phyloP scores from a whole-genome alignment of 2,329 filamentous ascomycete species.

The Aureobasidium zeae region DNA sequence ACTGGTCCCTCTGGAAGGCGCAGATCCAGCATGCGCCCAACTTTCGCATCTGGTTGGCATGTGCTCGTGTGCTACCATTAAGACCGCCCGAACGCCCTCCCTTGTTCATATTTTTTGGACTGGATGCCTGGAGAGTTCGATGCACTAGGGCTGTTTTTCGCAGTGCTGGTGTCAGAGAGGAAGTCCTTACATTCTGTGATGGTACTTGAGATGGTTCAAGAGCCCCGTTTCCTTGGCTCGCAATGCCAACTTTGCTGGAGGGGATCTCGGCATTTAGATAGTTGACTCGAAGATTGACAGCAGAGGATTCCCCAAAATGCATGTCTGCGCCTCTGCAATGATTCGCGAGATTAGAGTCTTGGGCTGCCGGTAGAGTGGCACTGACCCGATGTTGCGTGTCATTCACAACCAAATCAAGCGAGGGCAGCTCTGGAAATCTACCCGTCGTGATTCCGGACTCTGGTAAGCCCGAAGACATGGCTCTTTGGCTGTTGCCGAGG shows the following conservation, averaged over 20 bases:
- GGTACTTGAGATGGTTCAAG: too few relatives aligned
- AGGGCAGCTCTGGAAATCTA: not conserved
- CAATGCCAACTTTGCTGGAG: too few relatives aligned
- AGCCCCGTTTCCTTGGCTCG: too few relatives aligned
- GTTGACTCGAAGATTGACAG: too few relatives aligned
- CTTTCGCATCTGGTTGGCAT: constrained; percentile 38
- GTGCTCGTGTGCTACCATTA: constrained; percentile 32
- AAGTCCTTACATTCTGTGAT: too few relatives aligned
- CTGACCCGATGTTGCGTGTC: not conserved
- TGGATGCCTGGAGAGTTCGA: not conserved
- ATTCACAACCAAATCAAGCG: not conserved
- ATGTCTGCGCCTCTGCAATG: not conserved
- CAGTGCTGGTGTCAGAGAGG: too few relatives aligned
- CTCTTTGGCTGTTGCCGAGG: not conserved
- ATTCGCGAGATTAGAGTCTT: not conserved
- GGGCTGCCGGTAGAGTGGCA: not conserved
- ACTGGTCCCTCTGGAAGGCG: constrained; percentile 35
- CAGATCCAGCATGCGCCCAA: constrained; percentile 41
- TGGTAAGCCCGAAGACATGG: not conserved
- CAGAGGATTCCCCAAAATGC: not conserved
- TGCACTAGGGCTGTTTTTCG: too few relatives aligned
- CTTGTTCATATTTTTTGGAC: not conserved
- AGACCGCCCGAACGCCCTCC: constrained; percentile 25
- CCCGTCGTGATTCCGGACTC: not conserved
- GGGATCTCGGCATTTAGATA: too few relatives aligned